Conservation (phyloP, 179 eudicot genomes). For the Spinacia oleracea region DNA sequence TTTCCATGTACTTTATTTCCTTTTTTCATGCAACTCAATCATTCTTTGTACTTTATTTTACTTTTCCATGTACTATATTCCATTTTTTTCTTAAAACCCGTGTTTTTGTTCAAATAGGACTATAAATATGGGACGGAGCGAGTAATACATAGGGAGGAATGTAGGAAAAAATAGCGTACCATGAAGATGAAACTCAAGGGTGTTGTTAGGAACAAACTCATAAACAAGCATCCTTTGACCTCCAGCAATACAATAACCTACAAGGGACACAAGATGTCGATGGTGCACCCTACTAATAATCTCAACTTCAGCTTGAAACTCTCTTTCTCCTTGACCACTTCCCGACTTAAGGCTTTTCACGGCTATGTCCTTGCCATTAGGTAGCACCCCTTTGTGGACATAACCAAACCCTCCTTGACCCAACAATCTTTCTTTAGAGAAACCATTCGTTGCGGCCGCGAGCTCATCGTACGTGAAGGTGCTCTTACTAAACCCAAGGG, state of each 20-base stretch:
- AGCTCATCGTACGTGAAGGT: conserved; percentile 54
- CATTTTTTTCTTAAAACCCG: too few relatives aligned
- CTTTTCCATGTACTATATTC: too few relatives aligned
- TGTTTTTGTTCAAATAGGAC: too few relatives aligned
- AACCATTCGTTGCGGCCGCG: conserved; percentile 54
- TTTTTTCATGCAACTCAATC: too few relatives aligned
- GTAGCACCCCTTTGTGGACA: conserved; percentile 64
- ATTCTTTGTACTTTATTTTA: too few relatives aligned
- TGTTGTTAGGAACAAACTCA: conserved; percentile 55
- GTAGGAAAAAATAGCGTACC: conserved; percentile 32
- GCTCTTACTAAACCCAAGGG: conserved; percentile 53
- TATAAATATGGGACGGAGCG: too few relatives aligned
- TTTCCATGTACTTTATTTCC: too few relatives aligned
- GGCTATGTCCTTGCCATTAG: conserved; percentile 63
- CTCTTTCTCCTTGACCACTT: conserved; percentile 71
- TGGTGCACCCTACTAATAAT: conserved; percentile 72
- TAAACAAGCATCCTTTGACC: conserved; percentile 64
- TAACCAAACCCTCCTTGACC: conserved; percentile 79
- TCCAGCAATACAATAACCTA: conserved; percentile 64
- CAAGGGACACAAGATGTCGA: conserved; percentile 67
- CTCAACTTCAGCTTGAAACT: conserved; percentile 69
- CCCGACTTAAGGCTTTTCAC: conserved; percentile 61
- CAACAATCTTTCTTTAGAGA: conserved; percentile 38
- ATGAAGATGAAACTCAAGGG: conserved; percentile 69
- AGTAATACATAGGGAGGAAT: too few relatives aligned